Evolutionary conservation across 768 basidiomycete genomes (phyloP), one percentile per base, ranked within the genome.

Genomic region (Gloeostereum incarnatum): DNA sequence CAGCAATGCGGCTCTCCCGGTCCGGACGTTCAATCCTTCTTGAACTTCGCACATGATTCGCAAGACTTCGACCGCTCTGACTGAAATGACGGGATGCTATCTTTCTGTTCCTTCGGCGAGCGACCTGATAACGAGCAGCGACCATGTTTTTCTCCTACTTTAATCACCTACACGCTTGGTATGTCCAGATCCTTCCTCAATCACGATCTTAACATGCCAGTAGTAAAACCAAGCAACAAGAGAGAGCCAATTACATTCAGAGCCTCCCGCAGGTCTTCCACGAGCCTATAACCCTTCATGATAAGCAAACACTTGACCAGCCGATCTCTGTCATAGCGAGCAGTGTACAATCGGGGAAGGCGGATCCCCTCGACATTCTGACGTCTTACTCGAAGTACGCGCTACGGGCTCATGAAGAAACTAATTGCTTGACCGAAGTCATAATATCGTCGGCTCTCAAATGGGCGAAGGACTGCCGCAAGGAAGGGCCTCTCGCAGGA

Each of bases 361-460:
- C 51, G 10, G 51, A 60, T 14, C 58, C 66, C 14, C 35, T 18
- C 18, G 51, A 59, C 24, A 53, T 69, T 40, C 52, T 73, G 30
- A 47, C 49, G 1, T 66, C 69, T 0, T 73, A 69, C 45, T 54
- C 61, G 30, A 71, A 73, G 41, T 59, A 59, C 33, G 62, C 72
- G 3, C 45, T 75, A 6, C 55, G 61, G 36, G 69, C 68, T 0
- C 67, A 71, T 33, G 52, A 52, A 20, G 55, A 61, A 44, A 73
- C 69, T 23, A 78, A 78, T 47, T 78, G 77, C 46, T 59, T 77
- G 38, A 71, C 72, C 14, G 74, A 75, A 45, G 59, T 78, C 43
- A 63, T 73, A 57, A 69, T 76, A 38, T 44, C 55, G 1, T 50
- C 57, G 6, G 69, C 69, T 22, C 49, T 60, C 16, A 27, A 42